These are phyloP conservation scores for Penicillium sclerotiorum DNA, from an alignment of 2,329 filamentous ascomycete species.

Conservation along the genomic window DNA sequence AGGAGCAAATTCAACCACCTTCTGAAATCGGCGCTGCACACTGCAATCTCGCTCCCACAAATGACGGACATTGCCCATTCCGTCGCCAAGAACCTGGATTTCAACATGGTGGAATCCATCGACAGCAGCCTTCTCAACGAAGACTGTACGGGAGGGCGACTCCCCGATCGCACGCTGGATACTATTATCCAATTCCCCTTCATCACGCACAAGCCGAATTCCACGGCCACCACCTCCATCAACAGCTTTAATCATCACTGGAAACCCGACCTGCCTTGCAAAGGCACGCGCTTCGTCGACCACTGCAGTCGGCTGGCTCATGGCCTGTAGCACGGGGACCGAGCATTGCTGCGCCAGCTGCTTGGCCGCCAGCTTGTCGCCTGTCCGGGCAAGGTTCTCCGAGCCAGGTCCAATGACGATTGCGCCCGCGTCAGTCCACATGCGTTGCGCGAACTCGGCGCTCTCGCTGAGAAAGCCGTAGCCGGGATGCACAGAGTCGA, in stretches of 20 bases:
- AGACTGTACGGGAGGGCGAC: constrained; percentile 60
- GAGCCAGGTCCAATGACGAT: constrained; percentile 58
- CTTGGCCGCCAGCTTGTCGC: constrained; percentile 60
- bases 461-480: constrained; percentile 66
- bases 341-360: constrained; percentile 53
- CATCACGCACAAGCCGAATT: constrained; percentile 56
- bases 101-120: constrained; percentile 65
- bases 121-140: constrained; percentile 64
- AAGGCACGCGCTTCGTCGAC: constrained; percentile 55
- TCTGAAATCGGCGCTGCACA: constrained; percentile 63
- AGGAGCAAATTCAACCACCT: constrained; percentile 62
- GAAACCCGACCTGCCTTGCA: constrained; percentile 58
- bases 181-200: constrained; percentile 49
- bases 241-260: constrained; percentile 66
- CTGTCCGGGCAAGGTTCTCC: constrained; percentile 60
- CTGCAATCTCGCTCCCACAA: constrained; percentile 65
- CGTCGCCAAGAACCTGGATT: constrained; percentile 63
- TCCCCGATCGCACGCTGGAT: constrained; percentile 58
- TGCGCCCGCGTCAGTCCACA: constrained; percentile 53
- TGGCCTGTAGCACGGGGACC: constrained; percentile 56
- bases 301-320: constrained; percentile 47
- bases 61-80: constrained; percentile 54
- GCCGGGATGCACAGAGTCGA: constrained; percentile 61
- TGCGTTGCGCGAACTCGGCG: constrained; percentile 51
- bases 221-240: constrained; percentile 65